Evolutionary conservation across 1,284 basidiomycete genomes (phyloP), one percentile per base, ranked within the genome.

Genomic region (Ustanciosporium gigantosporum): DNA sequence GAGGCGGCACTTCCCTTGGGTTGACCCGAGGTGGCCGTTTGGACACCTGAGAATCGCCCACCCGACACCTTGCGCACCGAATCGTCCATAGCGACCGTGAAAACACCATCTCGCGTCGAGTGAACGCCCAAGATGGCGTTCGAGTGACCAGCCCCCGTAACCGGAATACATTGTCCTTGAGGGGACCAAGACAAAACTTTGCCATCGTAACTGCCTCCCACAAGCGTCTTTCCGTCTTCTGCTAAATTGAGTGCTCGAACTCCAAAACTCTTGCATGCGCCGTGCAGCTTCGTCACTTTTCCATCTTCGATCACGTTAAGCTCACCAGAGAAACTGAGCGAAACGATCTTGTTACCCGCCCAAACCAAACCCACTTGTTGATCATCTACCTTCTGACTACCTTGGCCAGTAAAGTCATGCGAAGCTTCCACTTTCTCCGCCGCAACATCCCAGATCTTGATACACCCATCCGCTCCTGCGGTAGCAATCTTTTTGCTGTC

Each of bases 281-380:
- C 68, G 27, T 70, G 32, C 25, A 66, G 49, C 41, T 52, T 50
- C 34, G 37, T 43, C 19, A 66, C 45, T 14, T 49, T 50, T 3
- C 38, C 61, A 19, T 47, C 20, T 16, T 57, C 44, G 19, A 78
- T 68, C 16, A 95, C 76, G 72, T 89, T 91, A 44, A 99, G 82
- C 45, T 86, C 84, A 15, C 94, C 93, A 0, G 85, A 85, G 68
- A 95, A 81, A 2, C 90, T 91, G 31, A 97, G 81, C 3, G 91
- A 93, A 25, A 92, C 87, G 46, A 96, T 84, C 5, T 61, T 37
- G 38, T 83, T 83, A 31, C 85, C 83, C 36, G 84, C 84, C 53
- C 84, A 87, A 85, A 88, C 95, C 15, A 86, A 85, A 64, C 89
- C 89, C 29, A 94, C 94, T 38, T 93, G 86, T 81, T 97, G 94